A percentile compares a stretch with the other conserved stretches of the same genome.
Evolutionary conservation across 805 yeast genomes (phyloP).

Genomic region (Yamadazyma takamatsuzukensis): DNA sequence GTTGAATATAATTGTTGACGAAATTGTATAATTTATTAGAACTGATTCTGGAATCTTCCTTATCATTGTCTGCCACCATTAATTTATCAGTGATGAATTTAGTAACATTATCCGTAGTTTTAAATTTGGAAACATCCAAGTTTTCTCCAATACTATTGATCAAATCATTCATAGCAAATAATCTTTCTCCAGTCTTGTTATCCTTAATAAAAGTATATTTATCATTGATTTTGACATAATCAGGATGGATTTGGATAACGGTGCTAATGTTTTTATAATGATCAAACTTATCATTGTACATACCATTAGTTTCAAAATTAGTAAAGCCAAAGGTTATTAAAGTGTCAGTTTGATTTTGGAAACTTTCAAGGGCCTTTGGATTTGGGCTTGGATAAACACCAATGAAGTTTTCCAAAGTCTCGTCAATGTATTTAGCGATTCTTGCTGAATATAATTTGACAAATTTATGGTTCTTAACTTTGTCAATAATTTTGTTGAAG

Average conservation of each 20-base stretch:
- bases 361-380: constrained; percentile 13
- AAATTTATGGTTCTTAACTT: constrained; percentile 27
- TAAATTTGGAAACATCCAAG: constrained; percentile 14
- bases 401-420: constrained; percentile 55
- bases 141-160: constrained; percentile 24
- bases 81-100: constrained; percentile 9
- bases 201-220: constrained; percentile 19
- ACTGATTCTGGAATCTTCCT: constrained; percentile 3
- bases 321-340: constrained; percentile 69
- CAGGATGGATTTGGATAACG: constrained; percentile 39
- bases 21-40: constrained; percentile 34
- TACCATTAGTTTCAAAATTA: constrained; percentile 28
- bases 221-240: constrained; percentile 35
- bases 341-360: constrained; percentile 56
- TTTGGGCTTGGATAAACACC: constrained; percentile 57
- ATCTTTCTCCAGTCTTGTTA: constrained; percentile 18
- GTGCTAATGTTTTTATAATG: constrained; percentile 20
- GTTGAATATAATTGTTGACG: constrained; percentile 39
- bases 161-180: constrained; percentile 30
- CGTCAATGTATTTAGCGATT: constrained; percentile 75
- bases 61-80: neutral
- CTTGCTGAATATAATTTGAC: constrained; percentile 53
- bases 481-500: constrained; percentile 49
- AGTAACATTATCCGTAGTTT: constrained; percentile 14
- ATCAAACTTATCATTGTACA: constrained; percentile 14